Evolutionary conservation across 306 rosid species (phyloP).

Genomic region (Citrullus mucosospermus): DNA sequence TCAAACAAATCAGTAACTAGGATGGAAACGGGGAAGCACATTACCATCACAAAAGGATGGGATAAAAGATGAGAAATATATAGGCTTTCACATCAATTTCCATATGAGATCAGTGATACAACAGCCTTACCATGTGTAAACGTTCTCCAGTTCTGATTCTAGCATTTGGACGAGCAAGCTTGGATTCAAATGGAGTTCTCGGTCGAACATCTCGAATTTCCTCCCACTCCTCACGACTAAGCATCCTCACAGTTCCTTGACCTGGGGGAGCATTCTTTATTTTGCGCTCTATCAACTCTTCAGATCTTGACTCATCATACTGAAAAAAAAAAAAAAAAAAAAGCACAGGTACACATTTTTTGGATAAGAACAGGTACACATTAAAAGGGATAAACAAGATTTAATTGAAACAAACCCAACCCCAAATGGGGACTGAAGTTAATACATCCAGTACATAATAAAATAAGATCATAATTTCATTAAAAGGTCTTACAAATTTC

Average conservation of each 20-base stretch:
- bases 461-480: background rate
- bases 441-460: background rate
- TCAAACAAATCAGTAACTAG: background rate
- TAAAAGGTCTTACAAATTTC: background rate
- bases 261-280: constrained; percentile 40
- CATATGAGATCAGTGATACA: background rate
- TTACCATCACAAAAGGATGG: background rate
- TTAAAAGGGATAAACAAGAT: background rate
- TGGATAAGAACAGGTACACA: background rate
- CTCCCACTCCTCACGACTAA: constrained; percentile 46
- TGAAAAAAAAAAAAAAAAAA: constrained; percentile 4
- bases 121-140: constrained; percentile 25
- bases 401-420: background rate
- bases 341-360: background rate
- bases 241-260: constrained; percentile 48
- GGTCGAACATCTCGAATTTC: constrained; percentile 37
- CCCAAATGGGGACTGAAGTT: background rate
- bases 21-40: background rate
- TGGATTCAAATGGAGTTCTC: constrained; percentile 54
- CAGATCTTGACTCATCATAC: constrained; percentile 62
- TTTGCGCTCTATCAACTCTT: constrained; percentile 39
- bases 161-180: constrained; percentile 54
- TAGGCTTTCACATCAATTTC: background rate
- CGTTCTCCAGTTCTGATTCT: constrained; percentile 40
- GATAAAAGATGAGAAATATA: background rate